phyloP scores from a whole-genome alignment of 148 eudicot genomes.

The Rhododendron henanense region DNA sequence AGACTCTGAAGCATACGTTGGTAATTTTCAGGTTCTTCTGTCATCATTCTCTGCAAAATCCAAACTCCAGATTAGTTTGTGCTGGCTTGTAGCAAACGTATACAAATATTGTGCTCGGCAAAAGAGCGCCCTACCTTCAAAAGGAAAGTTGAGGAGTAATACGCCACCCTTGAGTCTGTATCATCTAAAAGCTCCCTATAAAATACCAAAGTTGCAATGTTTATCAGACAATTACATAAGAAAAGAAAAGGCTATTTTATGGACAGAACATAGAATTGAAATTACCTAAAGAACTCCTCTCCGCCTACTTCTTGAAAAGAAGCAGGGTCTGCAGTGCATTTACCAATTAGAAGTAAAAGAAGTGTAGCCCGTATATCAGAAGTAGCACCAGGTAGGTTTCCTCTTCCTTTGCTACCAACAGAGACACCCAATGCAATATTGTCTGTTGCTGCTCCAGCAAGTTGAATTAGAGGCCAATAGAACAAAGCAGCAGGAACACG shows the following conservation, averaged over 20 bases:
- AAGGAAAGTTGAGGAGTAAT: constrained; percentile 91
- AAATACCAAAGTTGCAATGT: constrained; percentile 9
- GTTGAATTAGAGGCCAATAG: constrained; percentile 97
- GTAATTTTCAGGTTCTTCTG: constrained; percentile 82
- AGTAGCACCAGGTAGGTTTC: constrained; percentile 95
- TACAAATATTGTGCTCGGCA: neutral
- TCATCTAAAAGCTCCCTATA: constrained; percentile 89
- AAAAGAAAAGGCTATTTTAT: neutral
- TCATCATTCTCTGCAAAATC: constrained; percentile 91
- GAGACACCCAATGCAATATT: constrained; percentile 96
- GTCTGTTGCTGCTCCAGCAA: constrained; percentile 96
- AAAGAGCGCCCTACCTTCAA: constrained; percentile 57
- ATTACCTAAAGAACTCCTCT: constrained; percentile 86
- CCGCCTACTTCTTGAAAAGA: constrained; percentile 91
- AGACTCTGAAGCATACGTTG: constrained; percentile 93
- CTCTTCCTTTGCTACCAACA: constrained; percentile 98
- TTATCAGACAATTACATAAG: neutral
- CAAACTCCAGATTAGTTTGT: constrained; percentile 14
- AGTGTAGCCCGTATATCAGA: constrained; percentile 98
- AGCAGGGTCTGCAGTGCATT: constrained; percentile 92
- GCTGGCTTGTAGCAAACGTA: constrained; percentile 3
- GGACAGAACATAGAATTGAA: neutral
- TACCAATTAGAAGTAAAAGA: constrained; percentile 91
- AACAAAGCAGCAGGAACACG: constrained; percentile 89
- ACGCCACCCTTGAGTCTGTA: constrained; percentile 98